Evolutionary conservation across 805 yeast species (phyloP), one percentile per base, ranked within the genome.

Genomic region (Yarrowia sp.): DNA sequence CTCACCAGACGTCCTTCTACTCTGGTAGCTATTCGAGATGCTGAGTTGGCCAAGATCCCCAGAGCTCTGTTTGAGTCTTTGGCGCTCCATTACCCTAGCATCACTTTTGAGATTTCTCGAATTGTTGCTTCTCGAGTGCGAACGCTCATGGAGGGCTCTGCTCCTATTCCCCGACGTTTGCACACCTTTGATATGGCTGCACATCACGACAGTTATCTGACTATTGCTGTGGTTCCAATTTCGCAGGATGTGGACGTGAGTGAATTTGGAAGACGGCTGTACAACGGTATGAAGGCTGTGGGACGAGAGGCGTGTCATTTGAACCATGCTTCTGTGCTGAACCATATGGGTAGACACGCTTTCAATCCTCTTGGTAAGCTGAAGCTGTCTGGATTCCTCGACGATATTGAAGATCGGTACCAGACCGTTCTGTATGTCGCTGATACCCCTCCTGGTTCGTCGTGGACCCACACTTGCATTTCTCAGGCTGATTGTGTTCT

Each of bases 401-500:
- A 97, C 0, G 96, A 91, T 69, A 79, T 95, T 56, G 99, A 93
- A 78, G 98, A 92, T 70, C 82, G 84, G 67, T 90, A 87, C 73
- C 90, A 93, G 69, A 88, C 91, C n/a, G 88, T 95, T 4, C 84
- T 93, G 1, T 95, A 93, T 71, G 85, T 93, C 12, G 92, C 95
- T 26, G 98, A 95, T 71, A 86, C 97, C 0, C 81, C 89, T 0
- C 85, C 88, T 1, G 85, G 85, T 68, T 89, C 97, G 0, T 82
- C 86, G 19, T 93, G 99, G 99, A 90, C 97, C 0, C 82, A 85
- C 9, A 90, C 97, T 0, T 95, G 98, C 74, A 88, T 93, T 43
- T 85, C 92, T 9, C 98, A 93, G 74, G 98, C 97, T 17, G 98
- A 93, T 75, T 92, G 98, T 77, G 85, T 93, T n/a, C 78, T 95